These are phyloP conservation scores for Erodium texanum DNA, from an alignment of 441 rosid genomes.

Conservation along the genomic window DNA sequence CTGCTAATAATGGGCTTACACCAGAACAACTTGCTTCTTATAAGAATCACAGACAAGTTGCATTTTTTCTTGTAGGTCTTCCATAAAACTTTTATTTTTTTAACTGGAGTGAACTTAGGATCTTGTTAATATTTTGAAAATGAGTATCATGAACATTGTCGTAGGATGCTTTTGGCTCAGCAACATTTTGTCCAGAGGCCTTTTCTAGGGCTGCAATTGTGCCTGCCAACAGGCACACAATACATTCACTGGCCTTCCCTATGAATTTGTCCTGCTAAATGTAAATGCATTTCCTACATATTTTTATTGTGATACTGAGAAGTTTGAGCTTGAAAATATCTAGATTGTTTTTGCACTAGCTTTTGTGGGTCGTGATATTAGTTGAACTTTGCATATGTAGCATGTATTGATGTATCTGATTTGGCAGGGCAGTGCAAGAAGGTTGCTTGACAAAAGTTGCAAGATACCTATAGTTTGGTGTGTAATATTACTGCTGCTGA, in stretches of 20 bases:
- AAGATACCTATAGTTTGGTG: constrained; percentile 78
- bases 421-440: constrained; percentile 79
- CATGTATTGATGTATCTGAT: constrained; percentile 9
- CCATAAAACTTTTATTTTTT: constrained; percentile 15
- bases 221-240: neutral
- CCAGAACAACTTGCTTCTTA: constrained; percentile 97
- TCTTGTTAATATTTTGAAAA: neutral
- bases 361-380: too few species aligned
- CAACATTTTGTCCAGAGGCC: neutral
- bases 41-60: constrained; percentile 94
- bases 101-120: neutral
- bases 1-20: constrained; percentile 82
- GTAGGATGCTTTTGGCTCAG: neutral
- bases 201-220: neutral
- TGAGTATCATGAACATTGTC: neutral
- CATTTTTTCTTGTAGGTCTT: constrained; percentile 84
- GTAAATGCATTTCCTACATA: neutral
- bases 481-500: constrained; percentile 49
- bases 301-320: neutral
- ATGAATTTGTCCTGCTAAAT: neutral
- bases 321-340: neutral
- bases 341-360: neutral
- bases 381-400: neutral
- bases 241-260: neutral
- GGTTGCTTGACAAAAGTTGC: constrained; percentile 62